Conservation (phyloP, 106 monocot species). For the Dioscorea alata region DNA sequence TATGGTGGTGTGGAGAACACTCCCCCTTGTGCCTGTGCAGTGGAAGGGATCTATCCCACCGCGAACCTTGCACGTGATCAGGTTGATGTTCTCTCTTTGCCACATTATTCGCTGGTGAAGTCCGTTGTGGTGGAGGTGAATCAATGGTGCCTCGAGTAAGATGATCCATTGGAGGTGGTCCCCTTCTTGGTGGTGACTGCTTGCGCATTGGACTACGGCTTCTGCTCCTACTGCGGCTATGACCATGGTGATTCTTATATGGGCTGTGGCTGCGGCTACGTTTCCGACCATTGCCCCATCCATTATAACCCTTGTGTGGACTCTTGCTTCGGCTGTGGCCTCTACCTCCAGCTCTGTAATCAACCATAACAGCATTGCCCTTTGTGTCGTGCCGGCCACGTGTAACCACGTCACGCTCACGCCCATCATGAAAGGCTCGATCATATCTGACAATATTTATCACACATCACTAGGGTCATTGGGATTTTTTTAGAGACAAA, state of each 20-base stretch:
- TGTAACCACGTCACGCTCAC: conserved; percentile 5
- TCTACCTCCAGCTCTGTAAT: conserved; percentile 5
- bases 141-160: not conserved
- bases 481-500: not conserved
- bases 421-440: conserved; percentile 1
- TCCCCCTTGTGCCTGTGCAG: not conserved
- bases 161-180: not conserved
- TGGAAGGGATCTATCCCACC: not conserved
- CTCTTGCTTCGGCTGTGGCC: conserved; percentile 16
- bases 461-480: not conserved
- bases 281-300: conserved; percentile 1
- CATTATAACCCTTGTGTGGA: conserved; percentile 8
- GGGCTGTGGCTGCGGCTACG: conserved; percentile 1
- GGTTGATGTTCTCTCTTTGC: conserved; percentile 1
- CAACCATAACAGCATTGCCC: not conserved
- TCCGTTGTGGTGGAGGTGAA: conserved; percentile 2
- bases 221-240: conserved; percentile 9
- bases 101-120: conserved; percentile 1
- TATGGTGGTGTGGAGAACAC: not conserved
- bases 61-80: conserved; percentile 5
- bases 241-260: conserved; percentile 17
- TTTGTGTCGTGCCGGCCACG: not conserved
- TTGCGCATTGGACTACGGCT: conserved; percentile 4
- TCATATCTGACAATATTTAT: conserved; percentile 3
- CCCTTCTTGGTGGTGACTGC: conserved; percentile 9